Percentiles rank a stretch among this genome's conserved stretches.
These are phyloP conservation scores for Scutellaria minor DNA, from an alignment of 257 asterid species.

Conservation along the genomic window DNA sequence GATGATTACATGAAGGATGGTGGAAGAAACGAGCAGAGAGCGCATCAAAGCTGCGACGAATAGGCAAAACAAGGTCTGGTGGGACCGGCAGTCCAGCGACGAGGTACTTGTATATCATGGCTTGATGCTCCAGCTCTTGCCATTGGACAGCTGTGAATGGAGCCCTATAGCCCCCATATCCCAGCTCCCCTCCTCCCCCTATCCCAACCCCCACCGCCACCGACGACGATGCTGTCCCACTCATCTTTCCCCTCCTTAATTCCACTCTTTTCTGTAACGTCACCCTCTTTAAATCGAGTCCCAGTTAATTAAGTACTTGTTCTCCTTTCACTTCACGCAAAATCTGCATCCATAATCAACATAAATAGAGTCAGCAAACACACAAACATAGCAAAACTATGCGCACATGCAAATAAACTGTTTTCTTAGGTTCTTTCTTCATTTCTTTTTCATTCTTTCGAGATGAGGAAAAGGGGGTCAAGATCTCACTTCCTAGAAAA, in stretches of 20 bases:
- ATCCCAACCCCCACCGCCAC: constrained; percentile 49
- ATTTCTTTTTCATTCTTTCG: constrained; percentile 7
- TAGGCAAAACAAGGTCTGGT: constrained; percentile 84
- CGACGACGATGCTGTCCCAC: constrained; percentile 62
- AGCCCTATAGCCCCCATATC: constrained; percentile 66
- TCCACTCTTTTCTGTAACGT: constrained; percentile 16
- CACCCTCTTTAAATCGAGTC: constrained; percentile 38
- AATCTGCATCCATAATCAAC: constrained; percentile 55
- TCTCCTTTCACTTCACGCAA: constrained; percentile 38
- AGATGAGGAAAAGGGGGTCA: constrained; percentile 23
- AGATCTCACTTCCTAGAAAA: constrained; percentile 35
- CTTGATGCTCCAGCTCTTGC: constrained; percentile 99
- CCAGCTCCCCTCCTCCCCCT: constrained; percentile 59
- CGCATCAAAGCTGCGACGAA: constrained; percentile 88
- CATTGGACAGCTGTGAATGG: constrained; percentile 93
- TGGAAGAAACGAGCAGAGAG: constrained; percentile 77
- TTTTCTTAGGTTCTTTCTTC: constrained; percentile 10
- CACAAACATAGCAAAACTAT: constrained; percentile 25
- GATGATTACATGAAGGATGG: constrained; percentile 69
- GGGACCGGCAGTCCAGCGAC: constrained; percentile 90
- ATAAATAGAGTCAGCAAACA: constrained; percentile 37
- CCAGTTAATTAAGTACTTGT: constrained; percentile 26
- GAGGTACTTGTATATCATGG: constrained; percentile 92
- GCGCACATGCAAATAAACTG: constrained; percentile 34
- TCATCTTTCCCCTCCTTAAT: constrained; percentile 46